A percentile compares a stretch with the other conserved stretches of the same genome.
Evolutionary conservation across 345 rosid genomes (phyloP).

Genomic region (Mercurialis annua): DNA sequence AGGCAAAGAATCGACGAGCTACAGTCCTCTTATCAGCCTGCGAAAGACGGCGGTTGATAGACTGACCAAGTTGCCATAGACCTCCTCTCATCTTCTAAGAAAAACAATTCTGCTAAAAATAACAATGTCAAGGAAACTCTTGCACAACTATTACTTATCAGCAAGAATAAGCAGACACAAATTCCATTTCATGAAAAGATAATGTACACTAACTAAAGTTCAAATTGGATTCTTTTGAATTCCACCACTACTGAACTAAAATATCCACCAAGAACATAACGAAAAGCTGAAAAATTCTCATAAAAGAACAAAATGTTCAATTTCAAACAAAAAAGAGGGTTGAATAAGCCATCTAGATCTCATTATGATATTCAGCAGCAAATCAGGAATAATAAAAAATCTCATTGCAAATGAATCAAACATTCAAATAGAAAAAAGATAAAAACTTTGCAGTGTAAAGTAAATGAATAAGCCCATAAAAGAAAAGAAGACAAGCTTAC

Average conservation of each 20-base stretch:
- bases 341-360: slow-evolving; percentile 9
- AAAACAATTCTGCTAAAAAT: slow-evolving; percentile 30
- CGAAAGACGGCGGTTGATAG: slow-evolving; percentile 71
- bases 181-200: neutral
- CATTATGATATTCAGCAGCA: neutral
- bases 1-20: slow-evolving; percentile 62
- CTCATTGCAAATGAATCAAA: neutral
- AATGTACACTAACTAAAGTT: neutral
- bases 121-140: slow-evolving; percentile 10
- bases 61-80: slow-evolving; percentile 96
- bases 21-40: slow-evolving; percentile 67
- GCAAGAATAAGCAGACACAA: neutral
- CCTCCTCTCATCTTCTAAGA: slow-evolving; percentile 79
- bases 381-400: neutral
- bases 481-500: slow-evolving; percentile 20
- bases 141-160: neutral
- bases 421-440: neutral
- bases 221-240: neutral
- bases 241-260: neutral
- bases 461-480: slow-evolving; percentile 8
- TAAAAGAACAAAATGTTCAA: neutral
- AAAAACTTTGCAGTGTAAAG: neutral
- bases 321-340: neutral
- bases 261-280: neutral
- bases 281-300: neutral